These are phyloP conservation scores for Suhomyces xylopsoci DNA, from an alignment of 805 yeast genomes.

Conservation along the genomic window DNA sequence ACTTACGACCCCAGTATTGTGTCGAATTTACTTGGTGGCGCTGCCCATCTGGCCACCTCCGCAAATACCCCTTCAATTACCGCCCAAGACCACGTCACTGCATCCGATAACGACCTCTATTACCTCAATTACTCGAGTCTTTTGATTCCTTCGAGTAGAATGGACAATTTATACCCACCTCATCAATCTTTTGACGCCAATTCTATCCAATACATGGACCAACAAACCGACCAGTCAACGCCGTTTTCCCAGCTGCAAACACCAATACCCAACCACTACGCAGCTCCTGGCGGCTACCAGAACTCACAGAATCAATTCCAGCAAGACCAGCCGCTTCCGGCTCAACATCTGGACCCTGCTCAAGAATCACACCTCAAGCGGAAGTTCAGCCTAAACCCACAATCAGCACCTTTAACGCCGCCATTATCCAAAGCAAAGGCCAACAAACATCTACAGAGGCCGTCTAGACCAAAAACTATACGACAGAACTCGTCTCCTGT, in stretches of 20 bases:
- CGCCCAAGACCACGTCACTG: neutral
- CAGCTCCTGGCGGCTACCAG: neutral
- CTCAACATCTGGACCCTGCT: neutral
- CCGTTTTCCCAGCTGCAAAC: neutral
- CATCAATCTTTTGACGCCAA: neutral
- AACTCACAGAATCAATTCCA: neutral
- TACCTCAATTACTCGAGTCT: constrained; percentile 10
- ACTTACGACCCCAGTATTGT: neutral
- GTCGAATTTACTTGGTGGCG: neutral
- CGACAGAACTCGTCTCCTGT: constrained; percentile 16
- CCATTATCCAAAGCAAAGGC: constrained; percentile 7
- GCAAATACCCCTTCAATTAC: neutral
- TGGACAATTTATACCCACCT: constrained; percentile 7
- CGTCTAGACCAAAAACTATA: constrained; percentile 8
- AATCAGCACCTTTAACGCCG: neutral
- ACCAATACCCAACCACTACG: neutral
- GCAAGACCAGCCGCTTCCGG: neutral
- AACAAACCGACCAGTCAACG: neutral
- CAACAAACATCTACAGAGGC: constrained; percentile 1
- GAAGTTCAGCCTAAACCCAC: neutral
- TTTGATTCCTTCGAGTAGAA: constrained; percentile 8
- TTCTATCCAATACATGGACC: constrained; percentile 1
- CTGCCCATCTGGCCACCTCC: neutral
- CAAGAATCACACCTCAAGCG: constrained; percentile 4
- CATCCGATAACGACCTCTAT: constrained; percentile 6